Base-by-base conservation (phyloP, 1,284 basidiomycete genomes). In the Ustilago tritici region DNA sequence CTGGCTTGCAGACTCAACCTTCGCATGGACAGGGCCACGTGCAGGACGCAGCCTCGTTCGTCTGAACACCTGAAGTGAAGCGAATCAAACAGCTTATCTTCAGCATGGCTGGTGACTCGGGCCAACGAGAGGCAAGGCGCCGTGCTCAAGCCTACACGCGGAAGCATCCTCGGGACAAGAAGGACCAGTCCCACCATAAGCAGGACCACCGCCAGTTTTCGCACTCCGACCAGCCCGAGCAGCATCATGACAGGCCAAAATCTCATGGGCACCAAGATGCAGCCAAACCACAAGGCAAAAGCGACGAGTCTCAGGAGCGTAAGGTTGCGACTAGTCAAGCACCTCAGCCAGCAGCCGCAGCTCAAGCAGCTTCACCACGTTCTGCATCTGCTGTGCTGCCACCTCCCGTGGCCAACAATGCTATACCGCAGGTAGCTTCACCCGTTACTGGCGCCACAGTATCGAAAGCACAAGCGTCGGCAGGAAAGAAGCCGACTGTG, bases 101-200 rank as follows among this genome's bases (percentile, higher is more conserved):
- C 43, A 46, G 43, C 11, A 46, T 46, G 43, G 43, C 17, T 23
- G 11, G 11, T 19, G 11, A 46, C 11, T 46, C 14, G 19, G n/a
- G 19, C 5, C n/a, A 15, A 4, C 43, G 11, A 7, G 43, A 46
- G 6, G 17, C 43, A 23, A 23, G 23, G 0, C 49, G 31, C 28
- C 35, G 36, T 15, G 38, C 35, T 38, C 54, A n/a, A 6, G n/a
- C n/a, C 7, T 50, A 49, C 23, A 61, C 40, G 15, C n/a, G 41
- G 19, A 54, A 61, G 41, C 52, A 46, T 14, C 12, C 31, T 34
- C 60, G 52, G 23, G 49, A 58, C 56, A 57, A 46, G 12, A 43
- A 46, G 35, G 38, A 57, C 15, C 38, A 28, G 31, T 28, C 49
- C 1, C 19, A 41, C 5, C 35, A 49, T 35, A 56, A 47, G 41